Percentiles rank a stretch among this genome's conserved stretches.
Conservation (phyloP, 2,329 filamentous ascomycete genomes). For the Calonectria ilicicola region DNA sequence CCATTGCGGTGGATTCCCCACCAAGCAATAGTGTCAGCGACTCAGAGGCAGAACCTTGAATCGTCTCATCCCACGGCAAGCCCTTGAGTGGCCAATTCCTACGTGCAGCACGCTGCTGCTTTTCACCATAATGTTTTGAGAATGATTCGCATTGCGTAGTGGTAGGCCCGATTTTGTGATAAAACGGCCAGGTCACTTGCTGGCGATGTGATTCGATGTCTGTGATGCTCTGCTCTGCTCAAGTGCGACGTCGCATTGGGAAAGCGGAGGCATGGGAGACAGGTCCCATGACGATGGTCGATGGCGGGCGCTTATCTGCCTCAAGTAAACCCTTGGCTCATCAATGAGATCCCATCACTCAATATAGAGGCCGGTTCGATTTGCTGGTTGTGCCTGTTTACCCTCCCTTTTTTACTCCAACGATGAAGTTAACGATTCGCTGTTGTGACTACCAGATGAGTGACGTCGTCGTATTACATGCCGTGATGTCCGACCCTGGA, state of each 20-base stretch:
- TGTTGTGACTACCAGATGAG: neutral
- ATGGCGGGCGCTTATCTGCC: neutral
- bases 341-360: neutral
- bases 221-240: neutral
- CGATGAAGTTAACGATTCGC: neutral
- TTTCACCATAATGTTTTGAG: neutral
- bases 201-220: neutral
- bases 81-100: neutral
- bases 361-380: neutral
- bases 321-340: neutral
- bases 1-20: conserved; percentile 12
- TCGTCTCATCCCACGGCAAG: conserved; percentile 9
- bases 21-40: neutral
- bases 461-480: neutral
- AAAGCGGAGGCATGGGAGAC: neutral
- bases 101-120: neutral
- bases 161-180: neutral
- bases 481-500: neutral
- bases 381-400: neutral
- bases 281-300: neutral
- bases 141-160: neutral
- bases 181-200: neutral
- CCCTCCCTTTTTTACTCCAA: neutral
- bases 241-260: conserved; percentile 12
- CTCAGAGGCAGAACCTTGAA: neutral